Base-by-base conservation (phyloP, 1,139 yeast species). In the Yamadazyma pseudoaaseri region DNA sequence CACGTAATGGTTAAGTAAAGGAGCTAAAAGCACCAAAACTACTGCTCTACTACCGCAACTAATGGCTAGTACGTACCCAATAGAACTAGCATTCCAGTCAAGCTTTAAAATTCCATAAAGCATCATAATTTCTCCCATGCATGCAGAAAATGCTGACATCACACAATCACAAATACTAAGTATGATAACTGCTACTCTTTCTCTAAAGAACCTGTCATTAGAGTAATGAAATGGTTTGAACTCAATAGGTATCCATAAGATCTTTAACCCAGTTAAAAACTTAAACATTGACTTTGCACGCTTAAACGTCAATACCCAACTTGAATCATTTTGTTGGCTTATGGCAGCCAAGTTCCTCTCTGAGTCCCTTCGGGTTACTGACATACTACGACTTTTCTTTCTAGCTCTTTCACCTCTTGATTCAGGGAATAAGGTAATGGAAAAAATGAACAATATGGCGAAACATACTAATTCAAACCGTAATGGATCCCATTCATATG, bases 41-140 rank as follows among this genome's bases (percentile, higher is more conserved):
- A 61, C 13, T 1, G 69, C 67, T 33, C 58, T 48, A 5, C 73
- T 50, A 1, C 75, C 45, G 31, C 86, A 82, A 1, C 71, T 43
- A 1, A 72, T 37, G 0, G 90, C 76, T 36, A 84, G 54, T 39
- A 76, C 66, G 41, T 72, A 68, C 4, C 90, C 86, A 22, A 81
- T 56, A 26, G 72, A 73, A 4, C 65, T 70, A 10, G 86, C 68
- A 3, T 63, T 61, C 86, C 92, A 82, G 11, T 69, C 49, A 53
- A 78, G 84, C 29, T 50, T 52, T 48, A 67, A 75, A 22, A 81
- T 74, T 1, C 82, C 75, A 48, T 76, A 85, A 22, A 86, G 57
- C 3, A 81, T 53, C 14, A 45, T 30, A 6, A 54, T 40, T 72
- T 45, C 17, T 72, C 72, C 70, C 24, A 67, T 44, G 8, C 66